A percentile compares a stretch with the other conserved stretches of the same genome.
These are phyloP conservation scores for Rhizopogon salebrosus DNA, from an alignment of 768 basidiomycete species.

Conservation along the genomic window DNA sequence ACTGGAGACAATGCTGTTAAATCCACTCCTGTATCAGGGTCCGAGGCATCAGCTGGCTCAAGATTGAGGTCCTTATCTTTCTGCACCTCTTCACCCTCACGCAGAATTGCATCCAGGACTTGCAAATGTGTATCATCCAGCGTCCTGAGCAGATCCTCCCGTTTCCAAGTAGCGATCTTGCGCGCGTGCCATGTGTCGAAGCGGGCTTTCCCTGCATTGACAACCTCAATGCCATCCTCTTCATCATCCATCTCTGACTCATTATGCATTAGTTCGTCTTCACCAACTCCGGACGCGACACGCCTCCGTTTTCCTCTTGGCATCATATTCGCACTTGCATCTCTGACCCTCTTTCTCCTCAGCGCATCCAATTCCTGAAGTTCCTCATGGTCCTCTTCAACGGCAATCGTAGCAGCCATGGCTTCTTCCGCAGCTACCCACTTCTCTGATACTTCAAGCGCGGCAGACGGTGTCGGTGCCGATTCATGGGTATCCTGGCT, in stretches of 20 bases:
- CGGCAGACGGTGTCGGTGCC: constrained; percentile 12
- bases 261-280: neutral
- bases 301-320: constrained; percentile 1
- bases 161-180: constrained; percentile 14
- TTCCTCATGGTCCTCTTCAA: constrained; percentile 8
- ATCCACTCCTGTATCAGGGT: constrained; percentile 9
- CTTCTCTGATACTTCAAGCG: constrained; percentile 31
- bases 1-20: constrained; percentile 35
- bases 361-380: neutral
- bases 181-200: neutral
- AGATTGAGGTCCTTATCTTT: neutral
- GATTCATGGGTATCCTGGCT: neutral
- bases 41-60: constrained; percentile 12
- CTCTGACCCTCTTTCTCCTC: constrained; percentile 1
- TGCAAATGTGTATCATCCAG: constrained; percentile 26
- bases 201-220: constrained; percentile 2
- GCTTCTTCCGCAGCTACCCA: constrained; percentile 31
- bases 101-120: constrained; percentile 32
- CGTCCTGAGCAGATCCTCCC: constrained; percentile 23
- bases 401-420: constrained; percentile 22
- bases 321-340: constrained; percentile 5
- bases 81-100: constrained; percentile 22
- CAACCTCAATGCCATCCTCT: neutral
- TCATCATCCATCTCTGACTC: neutral
- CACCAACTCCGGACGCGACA: constrained; percentile 1